phyloP scores from a whole-genome alignment of 192 early-diverging fungal species.

The Chytriomyces hyalinus region DNA sequence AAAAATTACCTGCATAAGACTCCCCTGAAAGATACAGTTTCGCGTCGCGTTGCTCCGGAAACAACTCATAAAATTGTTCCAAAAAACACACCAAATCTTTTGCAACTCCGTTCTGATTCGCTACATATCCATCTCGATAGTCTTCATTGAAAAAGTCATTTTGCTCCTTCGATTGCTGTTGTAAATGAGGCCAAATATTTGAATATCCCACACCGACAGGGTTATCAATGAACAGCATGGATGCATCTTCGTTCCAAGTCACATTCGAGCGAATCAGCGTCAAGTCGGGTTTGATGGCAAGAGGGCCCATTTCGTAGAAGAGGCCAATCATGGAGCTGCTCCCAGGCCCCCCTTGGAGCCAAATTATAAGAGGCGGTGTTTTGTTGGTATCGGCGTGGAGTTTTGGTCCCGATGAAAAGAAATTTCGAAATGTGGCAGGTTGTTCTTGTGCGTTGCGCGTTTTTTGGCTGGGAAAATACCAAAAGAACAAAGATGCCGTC shows the following conservation, averaged over 20 bases:
- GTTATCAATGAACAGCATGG: conserved; percentile 80
- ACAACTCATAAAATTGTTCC: conserved; percentile 70
- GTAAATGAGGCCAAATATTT: conserved; percentile 27
- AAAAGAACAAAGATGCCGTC: conserved; percentile 59
- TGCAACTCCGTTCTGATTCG: conserved; percentile 71
- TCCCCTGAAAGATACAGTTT: conserved; percentile 74
- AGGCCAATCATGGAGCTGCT: conserved; percentile 80
- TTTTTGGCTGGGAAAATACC: conserved; percentile 75
- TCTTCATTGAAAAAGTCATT: neutral
- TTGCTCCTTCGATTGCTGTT: neutral
- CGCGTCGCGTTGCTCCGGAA: conserved; percentile 63
- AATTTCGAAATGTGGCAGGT: no score
- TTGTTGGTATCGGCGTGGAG: no score
- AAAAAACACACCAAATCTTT: conserved; percentile 74
- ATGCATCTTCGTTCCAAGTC: conserved; percentile 74
- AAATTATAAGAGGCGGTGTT: conserved; percentile 70
- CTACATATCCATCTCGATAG: conserved; percentile 64
- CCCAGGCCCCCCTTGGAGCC: conserved; percentile 87
- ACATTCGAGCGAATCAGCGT: conserved; percentile 55
- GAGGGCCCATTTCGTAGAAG: conserved; percentile 76
- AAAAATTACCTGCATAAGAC: conserved; percentile 42
- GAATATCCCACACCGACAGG: conserved; percentile 78
- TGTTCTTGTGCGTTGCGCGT: no score
- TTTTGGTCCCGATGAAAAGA: no score
- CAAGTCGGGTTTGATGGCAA: conserved; percentile 57